Evolutionary conservation across 495 filamentous ascomycete species (phyloP).

Genomic region (Usnea hakonensis): DNA sequence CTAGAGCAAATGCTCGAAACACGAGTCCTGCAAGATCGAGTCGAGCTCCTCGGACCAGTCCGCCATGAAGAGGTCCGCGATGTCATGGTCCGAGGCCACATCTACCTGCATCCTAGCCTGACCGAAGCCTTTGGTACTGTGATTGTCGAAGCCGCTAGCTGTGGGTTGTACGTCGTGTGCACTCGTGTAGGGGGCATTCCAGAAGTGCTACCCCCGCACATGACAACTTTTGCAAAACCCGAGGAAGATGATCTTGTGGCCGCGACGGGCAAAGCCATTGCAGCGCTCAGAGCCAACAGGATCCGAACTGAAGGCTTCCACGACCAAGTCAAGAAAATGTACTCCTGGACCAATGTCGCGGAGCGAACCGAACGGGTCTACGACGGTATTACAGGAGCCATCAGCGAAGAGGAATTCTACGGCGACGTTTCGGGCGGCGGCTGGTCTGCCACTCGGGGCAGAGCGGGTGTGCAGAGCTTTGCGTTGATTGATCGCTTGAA

Average conservation of each 20-base stretch:
- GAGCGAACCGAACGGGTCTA: conserved; percentile 90
- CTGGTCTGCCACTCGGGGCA: conserved; percentile 62
- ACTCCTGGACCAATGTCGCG: conserved; percentile 94
- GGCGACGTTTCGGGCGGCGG: conserved; percentile 58
- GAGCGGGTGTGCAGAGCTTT: conserved; percentile 70
- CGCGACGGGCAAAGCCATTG: conserved; percentile 76
- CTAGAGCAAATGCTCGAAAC: conserved; percentile 96
- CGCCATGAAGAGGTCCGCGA: conserved; percentile 94
- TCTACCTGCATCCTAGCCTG: conserved; percentile 89
- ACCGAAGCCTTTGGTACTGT: conserved; percentile 98
- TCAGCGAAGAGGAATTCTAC: conserved; percentile 81
- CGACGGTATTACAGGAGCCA: conserved; percentile 75
- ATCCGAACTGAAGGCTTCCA: conserved; percentile 91
- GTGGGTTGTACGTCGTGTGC: conserved; percentile 91
- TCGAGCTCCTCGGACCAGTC: conserved; percentile 83
- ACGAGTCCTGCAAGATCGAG: conserved; percentile 88
- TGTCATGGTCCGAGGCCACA: conserved; percentile 96
- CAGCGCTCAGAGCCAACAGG: conserved; percentile 67
- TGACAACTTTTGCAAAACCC: conserved; percentile 89
- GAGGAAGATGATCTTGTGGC: conserved; percentile 86
- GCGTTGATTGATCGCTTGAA: conserved; percentile 91
- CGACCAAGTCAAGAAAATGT: conserved; percentile 95
- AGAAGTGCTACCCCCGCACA: conserved; percentile 85
- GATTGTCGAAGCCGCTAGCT: conserved; percentile 91
- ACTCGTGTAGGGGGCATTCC: conserved; percentile 95